Base-by-base conservation (phyloP, 257 asterid genomes). In the Datura wrightii region DNA sequence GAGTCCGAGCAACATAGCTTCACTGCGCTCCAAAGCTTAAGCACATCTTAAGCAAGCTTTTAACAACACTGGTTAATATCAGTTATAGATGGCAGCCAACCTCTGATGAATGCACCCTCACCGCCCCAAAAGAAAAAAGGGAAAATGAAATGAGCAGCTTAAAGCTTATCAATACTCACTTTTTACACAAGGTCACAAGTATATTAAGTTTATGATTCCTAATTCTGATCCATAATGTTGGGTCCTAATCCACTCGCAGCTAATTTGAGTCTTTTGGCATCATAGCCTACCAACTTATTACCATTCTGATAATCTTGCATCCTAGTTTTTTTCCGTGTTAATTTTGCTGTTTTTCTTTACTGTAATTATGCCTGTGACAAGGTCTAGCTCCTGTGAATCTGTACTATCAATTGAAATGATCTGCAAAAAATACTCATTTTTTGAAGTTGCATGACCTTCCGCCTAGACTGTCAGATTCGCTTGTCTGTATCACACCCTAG, bases 221-320 rank as follows among this genome's bases (percentile, higher is more conserved):
- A 72, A 44, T 72, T 19, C n/a, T 72, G 80, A 44, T 72, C 56
- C 41, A n/a, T 72, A 72, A 72, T 58, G n/a, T 72, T 72, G 80
- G 80, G 80, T 72, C 80, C 56, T 72, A 42, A 4, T 44, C 58
- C 80, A 10, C 80, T 42, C 79, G 1, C 18, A 36, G 18, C 48
- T 36, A 14, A 13, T 65, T 65, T 34, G 55, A 44, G 18, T 44
- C 80, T 19, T 71, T 18, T 72, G 39, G 80, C 56, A 11, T 72
- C 37, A 72, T 72, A 44, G 10, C 39, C 31, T 10, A 13, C 79
- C 79, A 44, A 72, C 80, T n/a, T 72, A 24, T 74, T 48, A 74
- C 42, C 55, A 50, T 72, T 46, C 59, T 72, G 80, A 72, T 46
- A 19, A 11, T 72, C 80, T 72, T 72, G 39, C 80, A 72, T 42